Evolutionary conservation across 2,329 filamentous ascomycete species (phyloP), one percentile per base, ranked within the genome.

Genomic region (Calycina herbarum): DNA sequence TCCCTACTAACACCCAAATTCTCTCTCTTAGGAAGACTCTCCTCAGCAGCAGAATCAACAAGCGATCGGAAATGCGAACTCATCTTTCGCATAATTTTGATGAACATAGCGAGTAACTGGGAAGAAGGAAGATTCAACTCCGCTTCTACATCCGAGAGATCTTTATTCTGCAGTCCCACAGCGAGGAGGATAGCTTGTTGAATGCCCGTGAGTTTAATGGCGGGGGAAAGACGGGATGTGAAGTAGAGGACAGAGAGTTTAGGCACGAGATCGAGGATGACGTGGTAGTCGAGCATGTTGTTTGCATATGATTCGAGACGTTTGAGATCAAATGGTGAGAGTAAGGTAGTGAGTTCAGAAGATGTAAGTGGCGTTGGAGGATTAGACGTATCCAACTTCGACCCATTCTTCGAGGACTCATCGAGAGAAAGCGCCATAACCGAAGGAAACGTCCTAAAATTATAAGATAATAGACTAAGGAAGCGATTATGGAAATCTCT

Each of bases 201-300:
- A 0, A 97, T 85, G n/a, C 90, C 89, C 4, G 86, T 90, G 63
- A 99, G 83, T 64, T 85, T 89, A 71, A 97, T 83, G 60, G 82
- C 82, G 42, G 80, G 78, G 72, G 84, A 87, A 20, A 98, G 82
- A 10, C 89, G 87, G 59, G 92, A 91, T 0, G 87, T 88, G 78
- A 99, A 99, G 82, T 94, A 97, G 31, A 96, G 85, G 29, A 84
- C 83, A 0, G 95, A 90, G 68, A 99, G 88, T 1, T 84, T 86
- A 0, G 95, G 95, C 64, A 99, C 84, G 74, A 99, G 86, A 76
- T 99, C 96, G 33, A 98, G 85, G 64, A 99, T 95, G 72, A 97
- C 94, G 75, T 97, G 96, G 81, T 98, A 97, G 78, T 99, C 96
- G 54, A 99, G 87, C 85, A 97, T 91, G 79, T 96, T 97, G 79